phyloP scores from a whole-genome alignment of 2,329 filamentous ascomycete species.

The Diaporthe capsici region DNA sequence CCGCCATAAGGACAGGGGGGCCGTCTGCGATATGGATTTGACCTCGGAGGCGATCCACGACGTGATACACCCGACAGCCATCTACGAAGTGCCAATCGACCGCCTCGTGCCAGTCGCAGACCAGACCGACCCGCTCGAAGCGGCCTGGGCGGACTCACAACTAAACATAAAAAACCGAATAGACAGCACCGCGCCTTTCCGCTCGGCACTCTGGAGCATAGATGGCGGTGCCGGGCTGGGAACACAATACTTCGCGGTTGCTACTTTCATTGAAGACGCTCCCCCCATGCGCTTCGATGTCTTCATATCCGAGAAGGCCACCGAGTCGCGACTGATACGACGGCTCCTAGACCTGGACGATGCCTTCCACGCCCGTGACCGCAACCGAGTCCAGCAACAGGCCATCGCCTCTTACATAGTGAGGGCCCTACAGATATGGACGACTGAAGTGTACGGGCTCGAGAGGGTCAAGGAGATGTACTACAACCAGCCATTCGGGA shows the following conservation, averaged over 20 bases:
- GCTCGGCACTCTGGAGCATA: constrained; percentile 67
- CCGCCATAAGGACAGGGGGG: background rate
- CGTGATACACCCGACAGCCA: constrained; percentile 70
- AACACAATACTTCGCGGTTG: constrained; percentile 70
- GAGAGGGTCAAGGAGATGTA: constrained; percentile 55
- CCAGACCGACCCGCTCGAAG: background rate
- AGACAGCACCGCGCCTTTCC: constrained; percentile 64
- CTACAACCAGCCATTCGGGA: constrained; percentile 67
- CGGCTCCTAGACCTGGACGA: constrained; percentile 63
- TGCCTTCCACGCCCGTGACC: constrained; percentile 70
- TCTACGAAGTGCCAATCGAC: constrained; percentile 22
- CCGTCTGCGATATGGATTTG: constrained; percentile 62
- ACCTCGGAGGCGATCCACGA: constrained; percentile 66
- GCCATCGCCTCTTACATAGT: constrained; percentile 68
- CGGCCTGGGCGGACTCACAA: constrained; percentile 62
- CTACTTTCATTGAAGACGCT: constrained; percentile 62
- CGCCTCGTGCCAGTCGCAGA: background rate
- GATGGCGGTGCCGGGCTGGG: constrained; percentile 71
- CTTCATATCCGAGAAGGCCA: constrained; percentile 67
- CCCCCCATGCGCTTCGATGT: constrained; percentile 70
- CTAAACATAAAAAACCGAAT: constrained; percentile 74
- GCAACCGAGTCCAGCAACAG: constrained; percentile 60
- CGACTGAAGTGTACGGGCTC: constrained; percentile 51
- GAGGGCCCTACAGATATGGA: constrained; percentile 68
- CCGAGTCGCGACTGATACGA: constrained; percentile 58